Evolutionary conservation across 1,139 yeast genomes (phyloP).

Genomic region (Taphrina betulina): DNA sequence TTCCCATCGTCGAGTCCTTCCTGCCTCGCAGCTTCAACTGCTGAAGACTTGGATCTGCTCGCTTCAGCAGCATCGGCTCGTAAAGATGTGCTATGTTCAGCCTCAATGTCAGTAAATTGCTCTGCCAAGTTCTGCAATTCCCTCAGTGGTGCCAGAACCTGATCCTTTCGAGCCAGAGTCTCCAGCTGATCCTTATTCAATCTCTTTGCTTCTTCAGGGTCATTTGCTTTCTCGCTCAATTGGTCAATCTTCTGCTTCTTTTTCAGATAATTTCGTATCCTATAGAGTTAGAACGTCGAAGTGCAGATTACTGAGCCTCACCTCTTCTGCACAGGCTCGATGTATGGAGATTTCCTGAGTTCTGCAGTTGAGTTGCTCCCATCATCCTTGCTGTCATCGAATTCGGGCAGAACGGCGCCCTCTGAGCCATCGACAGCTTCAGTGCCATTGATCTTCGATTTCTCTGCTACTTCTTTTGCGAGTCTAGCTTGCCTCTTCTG

Average conservation of each 20-base stretch:
- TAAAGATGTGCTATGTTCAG: conserved; percentile 34
- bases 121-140: conserved; percentile 44
- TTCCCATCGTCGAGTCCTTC: conserved; percentile 37
- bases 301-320: not conserved
- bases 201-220: conserved; percentile 38
- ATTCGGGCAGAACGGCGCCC: not conserved
- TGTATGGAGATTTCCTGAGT: conserved; percentile 6
- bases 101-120: conserved; percentile 39
- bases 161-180: conserved; percentile 44
- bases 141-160: conserved; percentile 46
- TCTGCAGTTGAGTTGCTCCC: conserved; percentile 2
- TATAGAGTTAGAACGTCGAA: not conserved
- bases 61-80: conserved; percentile 27
- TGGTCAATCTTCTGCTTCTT: conserved; percentile 31
- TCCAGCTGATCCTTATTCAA: conserved; percentile 46
- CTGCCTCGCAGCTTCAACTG: conserved; percentile 22
- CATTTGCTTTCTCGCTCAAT: conserved; percentile 13
- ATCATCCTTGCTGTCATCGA: not conserved
- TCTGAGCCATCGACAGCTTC: not conserved
- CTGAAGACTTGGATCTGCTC: conserved; percentile 11
- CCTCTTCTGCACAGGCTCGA: conserved; percentile 31
- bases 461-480: conserved; percentile 19
- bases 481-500: conserved; percentile 16
- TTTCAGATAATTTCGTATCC: conserved; percentile 28
- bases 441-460: not conserved